Evolutionary conservation across 2,329 filamentous ascomycete species (phyloP).

Genomic region (Cordyceps pruinosa): DNA sequence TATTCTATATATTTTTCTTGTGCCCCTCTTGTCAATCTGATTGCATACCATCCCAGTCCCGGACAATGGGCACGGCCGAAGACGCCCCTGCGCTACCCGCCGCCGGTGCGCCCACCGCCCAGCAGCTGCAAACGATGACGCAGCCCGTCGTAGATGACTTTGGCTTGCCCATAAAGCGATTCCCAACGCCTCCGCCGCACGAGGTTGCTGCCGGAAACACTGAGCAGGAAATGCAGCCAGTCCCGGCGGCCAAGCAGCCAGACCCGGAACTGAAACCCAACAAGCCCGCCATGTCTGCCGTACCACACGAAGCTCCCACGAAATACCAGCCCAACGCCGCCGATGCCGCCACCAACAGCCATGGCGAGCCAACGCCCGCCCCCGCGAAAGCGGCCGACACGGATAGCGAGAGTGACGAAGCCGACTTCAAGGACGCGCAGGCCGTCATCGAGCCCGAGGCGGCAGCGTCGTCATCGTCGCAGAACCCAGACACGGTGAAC

Average conservation of each 20-base stretch:
- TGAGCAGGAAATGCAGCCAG: not conserved
- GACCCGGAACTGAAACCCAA: constrained; percentile 7
- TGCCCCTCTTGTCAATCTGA: constrained; percentile 7
- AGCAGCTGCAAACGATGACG: constrained; percentile 2
- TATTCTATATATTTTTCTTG: not conserved
- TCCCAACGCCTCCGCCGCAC: constrained; percentile 8
- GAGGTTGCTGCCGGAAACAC: not conserved
- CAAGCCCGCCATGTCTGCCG: not conserved
- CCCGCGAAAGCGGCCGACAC: constrained; percentile 14
- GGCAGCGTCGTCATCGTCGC: constrained; percentile 26
- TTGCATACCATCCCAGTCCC: constrained; percentile 16
- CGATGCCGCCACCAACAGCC: not conserved
- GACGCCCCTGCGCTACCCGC: constrained; percentile 23
- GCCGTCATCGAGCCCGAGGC: constrained; percentile 20
- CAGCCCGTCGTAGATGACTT: constrained; percentile 57
- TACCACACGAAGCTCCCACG: constrained; percentile 13
- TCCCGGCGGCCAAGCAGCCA: constrained; percentile 3
- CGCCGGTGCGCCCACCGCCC: constrained; percentile 21
- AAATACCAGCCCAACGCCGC: constrained; percentile 15
- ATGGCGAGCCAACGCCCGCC: not conserved
- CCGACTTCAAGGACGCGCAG: constrained; percentile 31
- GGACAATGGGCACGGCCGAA: constrained; percentile 18
- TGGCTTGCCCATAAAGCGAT: constrained; percentile 57
- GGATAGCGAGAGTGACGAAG: constrained; percentile 30
- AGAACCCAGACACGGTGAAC: not conserved